Evolutionary conservation across 345 rosid genomes (phyloP).

Genomic region (Lumnitzera littorea): DNA sequence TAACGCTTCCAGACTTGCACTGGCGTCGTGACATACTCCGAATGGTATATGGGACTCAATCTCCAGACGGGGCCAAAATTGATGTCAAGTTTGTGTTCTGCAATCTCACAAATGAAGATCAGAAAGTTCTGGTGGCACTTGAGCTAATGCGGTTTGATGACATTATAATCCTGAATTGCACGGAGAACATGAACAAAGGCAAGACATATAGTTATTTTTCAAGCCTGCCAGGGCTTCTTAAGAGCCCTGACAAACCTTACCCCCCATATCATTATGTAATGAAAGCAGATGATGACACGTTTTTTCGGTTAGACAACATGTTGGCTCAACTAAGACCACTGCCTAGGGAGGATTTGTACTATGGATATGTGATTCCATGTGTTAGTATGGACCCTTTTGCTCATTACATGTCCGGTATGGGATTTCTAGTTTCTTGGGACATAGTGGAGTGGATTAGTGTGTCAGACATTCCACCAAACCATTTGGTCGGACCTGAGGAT

Average conservation of each 20-base stretch:
- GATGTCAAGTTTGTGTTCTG: conserved; percentile 92
- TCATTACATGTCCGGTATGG: conserved; percentile 95
- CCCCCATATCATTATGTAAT: conserved; percentile 89
- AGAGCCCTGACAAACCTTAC: conserved; percentile 19
- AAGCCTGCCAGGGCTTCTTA: conserved; percentile 56
- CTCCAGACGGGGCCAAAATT: conserved; percentile 28
- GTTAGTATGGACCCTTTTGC: conserved; percentile 80
- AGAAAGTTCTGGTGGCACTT: conserved; percentile 66
- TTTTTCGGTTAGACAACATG: conserved; percentile 41
- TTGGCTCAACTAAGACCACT: conserved; percentile 56
- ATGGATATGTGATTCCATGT: conserved; percentile 82
- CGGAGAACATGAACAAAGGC: conserved; percentile 85
- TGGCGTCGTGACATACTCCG: conserved; percentile 64
- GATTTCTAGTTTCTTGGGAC: conserved; percentile 80
- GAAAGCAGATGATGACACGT: conserved; percentile 78
- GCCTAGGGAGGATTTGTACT: conserved; percentile 72
- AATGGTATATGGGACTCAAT: conserved; percentile 59
- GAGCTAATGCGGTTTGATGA: conserved; percentile 87
- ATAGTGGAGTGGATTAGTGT: conserved; percentile 74
- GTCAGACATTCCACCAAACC: conserved; percentile 62
- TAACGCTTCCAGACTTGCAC: conserved; percentile 81
- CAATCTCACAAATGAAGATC: conserved; percentile 84
- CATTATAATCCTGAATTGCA: conserved; percentile 66
- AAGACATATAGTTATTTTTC: conserved; percentile 69
- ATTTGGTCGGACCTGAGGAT: conserved; percentile 72